A percentile compares a stretch with the other conserved stretches of the same genome.
phyloP scores from a whole-genome alignment of 768 basidiomycete species.

The Naganishia kalamii region DNA sequence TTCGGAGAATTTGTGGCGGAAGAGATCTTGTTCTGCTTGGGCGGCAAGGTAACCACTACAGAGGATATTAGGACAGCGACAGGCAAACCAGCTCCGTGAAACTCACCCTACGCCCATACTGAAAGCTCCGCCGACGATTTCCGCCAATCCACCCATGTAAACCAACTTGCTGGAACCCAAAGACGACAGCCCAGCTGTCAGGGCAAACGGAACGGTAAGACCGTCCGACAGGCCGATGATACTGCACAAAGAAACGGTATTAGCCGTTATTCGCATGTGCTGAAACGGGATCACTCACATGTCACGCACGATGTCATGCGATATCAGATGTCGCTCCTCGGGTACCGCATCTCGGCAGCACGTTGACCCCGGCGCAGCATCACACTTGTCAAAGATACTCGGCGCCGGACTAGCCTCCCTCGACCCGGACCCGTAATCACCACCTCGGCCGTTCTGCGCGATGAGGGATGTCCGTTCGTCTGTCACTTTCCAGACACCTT shows the following conservation, averaged over 20 bases:
- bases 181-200: constrained; percentile 58
- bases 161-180: constrained; percentile 80
- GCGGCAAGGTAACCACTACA: constrained; percentile 84
- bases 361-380: not conserved
- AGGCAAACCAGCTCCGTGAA: not conserved
- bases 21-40: constrained; percentile 93
- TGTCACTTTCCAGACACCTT: constrained; percentile 9
- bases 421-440: not conserved
- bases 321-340: constrained; percentile 16
- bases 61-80: not conserved
- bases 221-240: constrained; percentile 46
- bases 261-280: not conserved
- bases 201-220: constrained; percentile 45
- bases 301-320: constrained; percentile 18
- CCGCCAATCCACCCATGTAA: constrained; percentile 86
- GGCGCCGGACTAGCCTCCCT: constrained; percentile 2
- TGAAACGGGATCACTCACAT: constrained; percentile 22
- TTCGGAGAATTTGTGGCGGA: constrained; percentile 67
- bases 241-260: not conserved
- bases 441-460: not conserved
- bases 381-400: constrained; percentile 16
- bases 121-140: constrained; percentile 91
- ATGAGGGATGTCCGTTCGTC: not conserved
- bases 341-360: constrained; percentile 16
- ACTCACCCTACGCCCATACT: constrained; percentile 79